Conservation (phyloP, 2,329 filamentous ascomycete species). For the Raffaelea arxii region DNA sequence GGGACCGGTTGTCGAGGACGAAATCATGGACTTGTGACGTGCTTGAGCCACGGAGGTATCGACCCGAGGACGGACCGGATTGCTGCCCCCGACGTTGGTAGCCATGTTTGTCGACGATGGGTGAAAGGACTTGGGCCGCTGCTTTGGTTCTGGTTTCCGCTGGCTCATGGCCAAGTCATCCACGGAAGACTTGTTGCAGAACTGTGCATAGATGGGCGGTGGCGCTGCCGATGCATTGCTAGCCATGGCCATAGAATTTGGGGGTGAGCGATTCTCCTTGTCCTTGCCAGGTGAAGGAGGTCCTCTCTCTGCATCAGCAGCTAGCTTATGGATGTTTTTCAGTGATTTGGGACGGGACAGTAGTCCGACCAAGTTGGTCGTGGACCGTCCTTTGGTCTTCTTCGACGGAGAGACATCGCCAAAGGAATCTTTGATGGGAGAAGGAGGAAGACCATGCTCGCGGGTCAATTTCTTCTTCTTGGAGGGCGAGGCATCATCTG, state of each 20-base stretch:
- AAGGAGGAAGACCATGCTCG: not conserved
- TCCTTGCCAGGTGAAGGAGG: slow-evolving; percentile 48
- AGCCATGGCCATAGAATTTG: slow-evolving; percentile 26
- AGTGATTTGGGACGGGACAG: slow-evolving; percentile 66
- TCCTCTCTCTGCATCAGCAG: slow-evolving; percentile 24
- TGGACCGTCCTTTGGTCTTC: slow-evolving; percentile 72
- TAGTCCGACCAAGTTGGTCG: slow-evolving; percentile 69
- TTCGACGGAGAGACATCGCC: slow-evolving; percentile 41
- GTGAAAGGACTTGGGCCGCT: slow-evolving; percentile 43
- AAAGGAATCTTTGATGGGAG: not conserved
- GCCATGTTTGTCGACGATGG: slow-evolving; percentile 12
- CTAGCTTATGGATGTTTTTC: slow-evolving; percentile 50
- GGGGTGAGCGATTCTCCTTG: slow-evolving; percentile 73
- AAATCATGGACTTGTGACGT: too few relatives aligned
- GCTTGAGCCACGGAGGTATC: slow-evolving; percentile 18
- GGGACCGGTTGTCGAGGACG: slow-evolving; percentile 32
- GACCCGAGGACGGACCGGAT: slow-evolving; percentile 23
- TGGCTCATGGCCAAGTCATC: slow-evolving; percentile 9
- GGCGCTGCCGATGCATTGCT: slow-evolving; percentile 31
- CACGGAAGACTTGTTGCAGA: slow-evolving; percentile 29
- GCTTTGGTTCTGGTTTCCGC: slow-evolving; percentile 21
- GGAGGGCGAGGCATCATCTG: not conserved
- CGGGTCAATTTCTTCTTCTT: slow-evolving; percentile 7
- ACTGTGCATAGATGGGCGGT: slow-evolving; percentile 78
- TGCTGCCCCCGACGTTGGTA: slow-evolving; percentile 19